phyloP scores from a whole-genome alignment of 225 moss, liverwort and hornwort species.

The Straminergon stramineum region DNA sequence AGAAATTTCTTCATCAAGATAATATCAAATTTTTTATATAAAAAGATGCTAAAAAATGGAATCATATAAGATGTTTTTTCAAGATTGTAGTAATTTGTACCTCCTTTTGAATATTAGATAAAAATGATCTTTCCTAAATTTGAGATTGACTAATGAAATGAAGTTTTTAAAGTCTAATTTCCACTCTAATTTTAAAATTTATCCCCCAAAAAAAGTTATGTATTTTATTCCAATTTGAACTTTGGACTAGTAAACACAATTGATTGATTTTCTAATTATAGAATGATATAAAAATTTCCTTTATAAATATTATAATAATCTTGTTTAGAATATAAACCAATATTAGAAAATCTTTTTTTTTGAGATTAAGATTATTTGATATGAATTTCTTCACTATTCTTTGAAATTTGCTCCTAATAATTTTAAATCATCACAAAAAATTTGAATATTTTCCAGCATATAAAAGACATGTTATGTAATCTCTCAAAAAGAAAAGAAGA shows the following conservation, averaged over 20 bases:
- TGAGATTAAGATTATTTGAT: background rate
- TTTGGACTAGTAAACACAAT: background rate
- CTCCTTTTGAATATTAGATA: accelerated
- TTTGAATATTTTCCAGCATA: background rate
- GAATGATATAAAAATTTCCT: background rate
- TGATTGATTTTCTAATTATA: background rate
- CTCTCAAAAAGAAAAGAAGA: background rate
- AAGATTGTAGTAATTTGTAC: background rate
- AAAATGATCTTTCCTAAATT: accelerated
- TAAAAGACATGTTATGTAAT: background rate
- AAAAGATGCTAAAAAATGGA: too few species aligned
- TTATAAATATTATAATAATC: background rate
- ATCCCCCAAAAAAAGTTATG: accelerated
- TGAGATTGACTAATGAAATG: background rate
- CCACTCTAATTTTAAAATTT: accelerated
- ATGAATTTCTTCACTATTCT: background rate
- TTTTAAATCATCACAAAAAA: background rate
- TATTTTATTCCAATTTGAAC: background rate
- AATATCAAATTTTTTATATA: too few species aligned
- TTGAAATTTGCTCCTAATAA: background rate
- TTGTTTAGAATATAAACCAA: background rate
- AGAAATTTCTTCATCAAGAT: background rate
- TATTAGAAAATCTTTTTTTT: too few species aligned
- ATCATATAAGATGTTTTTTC: background rate
- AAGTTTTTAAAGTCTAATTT: background rate